Evolutionary conservation across 2,329 filamentous ascomycete genomes (phyloP).

Genomic region (Phyllosticta citrichinensis): DNA sequence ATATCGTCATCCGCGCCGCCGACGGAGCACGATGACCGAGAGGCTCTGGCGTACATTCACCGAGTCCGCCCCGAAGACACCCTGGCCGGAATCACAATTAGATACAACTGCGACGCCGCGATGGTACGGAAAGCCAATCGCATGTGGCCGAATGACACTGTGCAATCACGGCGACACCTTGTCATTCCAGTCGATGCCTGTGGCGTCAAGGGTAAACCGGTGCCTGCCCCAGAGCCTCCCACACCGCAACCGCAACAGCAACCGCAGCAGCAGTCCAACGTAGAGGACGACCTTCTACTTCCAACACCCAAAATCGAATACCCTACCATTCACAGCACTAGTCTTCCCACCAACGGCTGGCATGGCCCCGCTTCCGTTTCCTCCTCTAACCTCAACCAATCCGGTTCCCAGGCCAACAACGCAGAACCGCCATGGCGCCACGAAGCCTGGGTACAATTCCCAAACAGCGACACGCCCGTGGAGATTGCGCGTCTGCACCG

Average conservation of each 20-base stretch:
- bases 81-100: slow-evolving; percentile 80
- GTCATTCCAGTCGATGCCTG: slow-evolving; percentile 85
- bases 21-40: slow-evolving; percentile 52
- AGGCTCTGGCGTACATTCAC: slow-evolving; percentile 85
- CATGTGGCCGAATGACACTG: slow-evolving; percentile 87
- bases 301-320: slow-evolving; percentile 7
- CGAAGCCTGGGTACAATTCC: slow-evolving; percentile 79
- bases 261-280: slow-evolving; percentile 18
- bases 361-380: slow-evolving; percentile 26
- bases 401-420: slow-evolving; percentile 38
- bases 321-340: slow-evolving; percentile 8
- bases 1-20: slow-evolving; percentile 37
- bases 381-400: slow-evolving; percentile 18
- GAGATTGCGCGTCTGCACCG: slow-evolving; percentile 80
- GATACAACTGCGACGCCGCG: slow-evolving; percentile 77
- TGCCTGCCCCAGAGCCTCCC: slow-evolving; percentile 24
- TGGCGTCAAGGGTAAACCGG: slow-evolving; percentile 62
- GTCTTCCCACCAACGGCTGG: slow-evolving; percentile 23
- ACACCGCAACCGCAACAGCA: slow-evolving; percentile 20
- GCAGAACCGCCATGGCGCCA: slow-evolving; percentile 67
- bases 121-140: slow-evolving; percentile 80
- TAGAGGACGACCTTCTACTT: slow-evolving; percentile 30
- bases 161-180: slow-evolving; percentile 73
- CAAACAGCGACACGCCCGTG: slow-evolving; percentile 59
- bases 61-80: slow-evolving; percentile 75